Conservation (phyloP, 1,284 basidiomycete genomes). For the Phaffia rhodozyma region DNA sequence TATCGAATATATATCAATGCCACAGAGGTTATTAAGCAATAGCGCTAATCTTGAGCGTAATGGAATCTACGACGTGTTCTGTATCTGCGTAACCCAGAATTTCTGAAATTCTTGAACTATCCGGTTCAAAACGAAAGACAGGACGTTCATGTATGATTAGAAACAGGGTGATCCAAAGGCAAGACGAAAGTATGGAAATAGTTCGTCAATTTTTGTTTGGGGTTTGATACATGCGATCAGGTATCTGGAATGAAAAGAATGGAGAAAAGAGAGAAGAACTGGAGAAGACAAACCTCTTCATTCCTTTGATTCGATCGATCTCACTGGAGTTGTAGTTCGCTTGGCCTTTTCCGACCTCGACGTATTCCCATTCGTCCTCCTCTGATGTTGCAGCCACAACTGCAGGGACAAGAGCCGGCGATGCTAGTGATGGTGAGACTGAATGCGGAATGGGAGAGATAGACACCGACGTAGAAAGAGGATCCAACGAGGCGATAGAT, state of each 20-base stretch:
- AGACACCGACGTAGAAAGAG: conserved; percentile 21
- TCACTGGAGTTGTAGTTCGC: conserved; percentile 94
- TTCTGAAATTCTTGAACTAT: conserved; percentile 65
- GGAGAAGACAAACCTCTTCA: conserved; percentile 59
- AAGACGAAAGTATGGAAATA: neutral
- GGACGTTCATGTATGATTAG: neutral
- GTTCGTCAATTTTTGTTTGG: neutral
- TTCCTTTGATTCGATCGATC: conserved; percentile 74
- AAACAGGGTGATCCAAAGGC: neutral
- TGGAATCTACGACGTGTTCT: conserved; percentile 90
- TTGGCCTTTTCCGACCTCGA: conserved; percentile 85
- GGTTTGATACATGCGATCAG: neutral
- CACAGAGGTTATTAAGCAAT: no score
- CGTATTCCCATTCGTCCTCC: conserved; percentile 55
- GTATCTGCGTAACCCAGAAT: conserved; percentile 86
- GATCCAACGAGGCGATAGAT: conserved; percentile 34
- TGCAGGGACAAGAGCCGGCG: neutral
- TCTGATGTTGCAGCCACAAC: neutral
- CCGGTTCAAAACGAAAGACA: neutral
- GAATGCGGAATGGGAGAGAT: conserved; percentile 1
- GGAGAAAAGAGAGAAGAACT: conserved; percentile 14
- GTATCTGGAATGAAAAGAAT: conserved; percentile 8
- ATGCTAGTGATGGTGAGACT: neutral
- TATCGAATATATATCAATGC: no score
- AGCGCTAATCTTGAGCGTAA: conserved; percentile 39